A percentile compares a stretch with the other conserved stretches of the same genome.
Evolutionary conservation across 2,329 filamentous ascomycete species (phyloP).

Genomic region (Fusarium humuli): DNA sequence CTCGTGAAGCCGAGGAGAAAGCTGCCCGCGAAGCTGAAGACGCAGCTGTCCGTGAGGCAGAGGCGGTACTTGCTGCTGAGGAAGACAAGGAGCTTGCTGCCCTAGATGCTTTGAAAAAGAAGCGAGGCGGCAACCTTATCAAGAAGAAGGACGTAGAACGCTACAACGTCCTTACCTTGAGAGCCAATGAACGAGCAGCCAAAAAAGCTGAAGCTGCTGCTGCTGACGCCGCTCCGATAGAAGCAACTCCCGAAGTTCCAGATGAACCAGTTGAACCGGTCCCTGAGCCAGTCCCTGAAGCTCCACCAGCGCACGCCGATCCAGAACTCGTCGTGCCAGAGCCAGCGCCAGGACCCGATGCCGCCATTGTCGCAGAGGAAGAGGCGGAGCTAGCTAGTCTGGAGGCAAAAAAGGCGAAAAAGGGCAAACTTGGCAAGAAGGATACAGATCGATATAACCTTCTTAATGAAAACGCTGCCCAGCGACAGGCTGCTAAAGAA

Average conservation of each 20-base stretch:
- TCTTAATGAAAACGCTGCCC: constrained; percentile 33
- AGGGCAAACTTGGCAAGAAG: constrained; percentile 41
- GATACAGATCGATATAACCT: constrained; percentile 37
- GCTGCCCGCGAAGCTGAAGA: constrained; percentile 32
- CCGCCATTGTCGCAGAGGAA: constrained; percentile 34
- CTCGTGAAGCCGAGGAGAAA: constrained; percentile 32
- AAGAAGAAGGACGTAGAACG: constrained; percentile 42
- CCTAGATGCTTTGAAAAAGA: constrained; percentile 40
- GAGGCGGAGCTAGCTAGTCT: constrained; percentile 37
- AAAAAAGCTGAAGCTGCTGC: constrained; percentile 45
- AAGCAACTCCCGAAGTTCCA: constrained; percentile 27
- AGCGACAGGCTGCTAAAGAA: constrained; percentile 31
- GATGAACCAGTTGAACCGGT: constrained; percentile 33
- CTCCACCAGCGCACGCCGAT: constrained; percentile 16
- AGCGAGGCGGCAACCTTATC: constrained; percentile 38
- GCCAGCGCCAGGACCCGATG: constrained; percentile 27
- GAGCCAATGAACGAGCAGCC: constrained; percentile 41
- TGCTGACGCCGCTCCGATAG: background rate
- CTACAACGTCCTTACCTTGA: constrained; percentile 34
- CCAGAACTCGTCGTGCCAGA: constrained; percentile 13
- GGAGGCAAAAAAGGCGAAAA: constrained; percentile 40
- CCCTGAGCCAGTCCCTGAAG: constrained; percentile 25
- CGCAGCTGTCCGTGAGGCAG: constrained; percentile 42
- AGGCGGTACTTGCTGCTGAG: constrained; percentile 45
- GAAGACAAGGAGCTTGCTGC: constrained; percentile 45